Conservation (phyloP, 176 grass and related monocot genomes). For the Typha latifolia region DNA sequence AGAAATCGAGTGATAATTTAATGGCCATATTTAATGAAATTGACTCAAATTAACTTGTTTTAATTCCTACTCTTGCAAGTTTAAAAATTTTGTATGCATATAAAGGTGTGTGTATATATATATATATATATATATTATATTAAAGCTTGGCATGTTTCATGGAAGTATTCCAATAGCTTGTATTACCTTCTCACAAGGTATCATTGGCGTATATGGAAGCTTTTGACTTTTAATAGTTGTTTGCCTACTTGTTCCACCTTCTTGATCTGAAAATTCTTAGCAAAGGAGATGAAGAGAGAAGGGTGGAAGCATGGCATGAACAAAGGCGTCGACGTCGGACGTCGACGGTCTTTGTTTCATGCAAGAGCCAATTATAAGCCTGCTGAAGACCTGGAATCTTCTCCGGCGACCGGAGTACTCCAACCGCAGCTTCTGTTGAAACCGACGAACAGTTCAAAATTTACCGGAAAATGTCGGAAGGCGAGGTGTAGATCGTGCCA, state of each 20-base stretch:
- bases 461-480: slow-evolving; percentile 51
- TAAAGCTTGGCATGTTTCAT: background rate
- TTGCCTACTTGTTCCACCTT: slow-evolving; percentile 24
- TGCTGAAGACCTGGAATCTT: background rate
- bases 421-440: slow-evolving; percentile 12
- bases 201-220: slow-evolving; percentile 10
- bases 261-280: slow-evolving; percentile 21
- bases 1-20: too few relatives aligned
- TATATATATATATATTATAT: too few relatives aligned
- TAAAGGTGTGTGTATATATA: background rate
- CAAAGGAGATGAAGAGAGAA: slow-evolving; percentile 67
- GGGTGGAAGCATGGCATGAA: slow-evolving; percentile 61
- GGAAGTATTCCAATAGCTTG: slow-evolving; percentile 12
- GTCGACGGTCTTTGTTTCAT: slow-evolving; percentile 13
- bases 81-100: background rate
- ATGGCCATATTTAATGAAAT: too few relatives aligned
- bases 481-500: slow-evolving; percentile 51
- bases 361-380: background rate
- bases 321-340: slow-evolving; percentile 9
- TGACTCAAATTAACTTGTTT: background rate
- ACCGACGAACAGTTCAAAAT: slow-evolving; percentile 33
- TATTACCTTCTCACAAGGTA: slow-evolving; percentile 32
- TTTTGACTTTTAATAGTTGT: slow-evolving; percentile 2
- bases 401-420: background rate
- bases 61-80: background rate